Conservation (phyloP, 768 basidiomycete genomes). For the Coprinopsis strossmayeri region DNA sequence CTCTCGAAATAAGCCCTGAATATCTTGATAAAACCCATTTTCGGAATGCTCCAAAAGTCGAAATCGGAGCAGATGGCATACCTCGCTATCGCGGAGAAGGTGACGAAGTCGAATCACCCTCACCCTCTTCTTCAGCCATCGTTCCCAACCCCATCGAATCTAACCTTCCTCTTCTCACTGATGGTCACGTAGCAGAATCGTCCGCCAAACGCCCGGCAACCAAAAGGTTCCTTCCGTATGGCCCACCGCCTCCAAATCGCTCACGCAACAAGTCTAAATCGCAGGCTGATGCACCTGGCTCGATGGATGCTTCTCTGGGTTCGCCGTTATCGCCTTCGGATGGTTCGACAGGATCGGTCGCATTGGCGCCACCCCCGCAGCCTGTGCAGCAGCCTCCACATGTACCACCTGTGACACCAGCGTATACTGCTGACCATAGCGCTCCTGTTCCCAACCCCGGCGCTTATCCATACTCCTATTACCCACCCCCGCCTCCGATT, state of each 20-base stretch:
- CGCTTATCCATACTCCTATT: background rate
- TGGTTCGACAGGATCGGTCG: slow-evolving; percentile 1
- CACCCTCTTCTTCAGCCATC: slow-evolving; percentile 30
- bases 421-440: background rate
- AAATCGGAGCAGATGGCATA: slow-evolving; percentile 76
- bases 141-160: slow-evolving; percentile 20
- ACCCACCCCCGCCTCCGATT: slow-evolving; percentile 2
- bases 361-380: background rate
- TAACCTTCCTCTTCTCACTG: slow-evolving; percentile 43
- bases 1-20: slow-evolving; percentile 79
- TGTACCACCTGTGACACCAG: background rate
- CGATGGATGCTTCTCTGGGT: slow-evolving; percentile 14
- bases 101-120: slow-evolving; percentile 55
- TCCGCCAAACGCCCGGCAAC: slow-evolving; percentile 26
- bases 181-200: slow-evolving; percentile 33
- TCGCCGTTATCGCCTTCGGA: slow-evolving; percentile 13
- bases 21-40: slow-evolving; percentile 91
- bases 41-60: slow-evolving; percentile 83
- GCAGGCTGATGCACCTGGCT: slow-evolving; percentile 13
- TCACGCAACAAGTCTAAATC: slow-evolving; percentile 28
- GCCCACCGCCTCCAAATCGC: slow-evolving; percentile 26
- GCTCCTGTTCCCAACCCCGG: background rate
- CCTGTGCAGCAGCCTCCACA: background rate
- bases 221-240: slow-evolving; percentile 40
- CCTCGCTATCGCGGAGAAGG: slow-evolving; percentile 81